Evolutionary conservation across 441 rosid genomes (phyloP), one percentile per base, ranked within the genome.

Genomic region (Bocquillonia castaneifolia): DNA sequence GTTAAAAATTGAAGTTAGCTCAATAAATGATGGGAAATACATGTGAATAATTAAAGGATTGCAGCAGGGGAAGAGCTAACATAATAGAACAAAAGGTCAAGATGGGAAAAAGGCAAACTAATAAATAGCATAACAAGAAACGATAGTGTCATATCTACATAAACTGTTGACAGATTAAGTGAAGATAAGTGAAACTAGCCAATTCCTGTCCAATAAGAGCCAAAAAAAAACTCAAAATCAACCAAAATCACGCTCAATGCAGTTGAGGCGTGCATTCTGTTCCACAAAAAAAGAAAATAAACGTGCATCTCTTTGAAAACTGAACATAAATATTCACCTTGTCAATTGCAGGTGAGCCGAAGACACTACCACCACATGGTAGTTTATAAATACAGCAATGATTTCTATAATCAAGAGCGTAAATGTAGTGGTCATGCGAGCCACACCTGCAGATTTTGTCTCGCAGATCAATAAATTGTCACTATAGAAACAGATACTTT

Each of bases 301-400:
- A 29, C 47, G 18, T 10, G 20, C 18, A n/a, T 4, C 6, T 4
- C 6, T 36, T 36, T 26, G 23, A 47, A 59, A 39, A 58, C 18
- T 65, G 25, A 71, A 64, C 31, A 40, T 32, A 69, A 81, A 74
- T 47, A 53, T 74, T 69, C 71, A 91, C 96, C 97, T 92, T 88
- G 59, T 90, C 93, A 79, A 94, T 79, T 76, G 86, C 81, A 67
- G 99, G 98, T 9, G 96, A 90, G 26, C 98, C 91, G 76, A 82
- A 94, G 76, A 94, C 81, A 67, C 99, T 94, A 53, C 98, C 99
- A 52, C 92, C 94, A 73, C 97, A 90, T 32, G 83, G 72, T 78
- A 90, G 84, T 77, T 65, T 85, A 78, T 82, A 88, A 59, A 86
- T 74, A 77, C 97, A 94, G 63, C 84, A 60, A 56, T 72, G 83